Conservation (phyloP, 1,139 yeast species). For the Nematodospora anomalae region DNA sequence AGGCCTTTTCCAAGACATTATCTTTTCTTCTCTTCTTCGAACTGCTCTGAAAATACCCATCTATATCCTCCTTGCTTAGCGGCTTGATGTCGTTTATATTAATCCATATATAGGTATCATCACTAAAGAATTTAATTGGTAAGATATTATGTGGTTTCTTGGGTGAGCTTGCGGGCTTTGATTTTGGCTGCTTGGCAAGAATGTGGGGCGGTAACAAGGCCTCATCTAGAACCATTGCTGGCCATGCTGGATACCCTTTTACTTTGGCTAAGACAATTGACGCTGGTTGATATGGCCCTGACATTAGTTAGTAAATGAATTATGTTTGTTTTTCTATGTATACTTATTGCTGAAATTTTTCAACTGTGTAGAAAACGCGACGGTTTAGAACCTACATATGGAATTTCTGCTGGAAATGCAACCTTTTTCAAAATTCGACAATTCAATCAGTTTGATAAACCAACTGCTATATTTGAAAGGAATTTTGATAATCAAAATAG, state of each 20-base stretch:
- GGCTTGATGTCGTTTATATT: conserved; percentile 42
- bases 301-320: neutral
- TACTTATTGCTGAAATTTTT: neutral
- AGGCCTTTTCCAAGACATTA: conserved; percentile 38
- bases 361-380: neutral
- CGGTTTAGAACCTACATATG: too few species aligned
- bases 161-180: conserved; percentile 22
- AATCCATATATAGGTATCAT: conserved; percentile 68
- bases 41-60: conserved; percentile 24
- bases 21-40: conserved; percentile 35
- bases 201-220: conserved; percentile 57
- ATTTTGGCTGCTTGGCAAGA: conserved; percentile 47
- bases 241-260: conserved; percentile 82
- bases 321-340: neutral
- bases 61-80: conserved; percentile 28
- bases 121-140: conserved; percentile 62
- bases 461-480: too few species aligned
- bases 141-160: conserved; percentile 24
- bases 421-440: too few species aligned
- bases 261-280: conserved; percentile 67
- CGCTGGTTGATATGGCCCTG: conserved; percentile 21
- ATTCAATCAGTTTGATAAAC: too few species aligned
- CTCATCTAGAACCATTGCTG: conserved; percentile 70
- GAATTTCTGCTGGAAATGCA: too few species aligned
- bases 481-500: too few species aligned